Percentiles rank a stretch among this genome's conserved stretches.
These are phyloP conservation scores for Saccharum hybrid DNA, from an alignment of 202 grass and related monocot genomes.

Conservation along the genomic window DNA sequence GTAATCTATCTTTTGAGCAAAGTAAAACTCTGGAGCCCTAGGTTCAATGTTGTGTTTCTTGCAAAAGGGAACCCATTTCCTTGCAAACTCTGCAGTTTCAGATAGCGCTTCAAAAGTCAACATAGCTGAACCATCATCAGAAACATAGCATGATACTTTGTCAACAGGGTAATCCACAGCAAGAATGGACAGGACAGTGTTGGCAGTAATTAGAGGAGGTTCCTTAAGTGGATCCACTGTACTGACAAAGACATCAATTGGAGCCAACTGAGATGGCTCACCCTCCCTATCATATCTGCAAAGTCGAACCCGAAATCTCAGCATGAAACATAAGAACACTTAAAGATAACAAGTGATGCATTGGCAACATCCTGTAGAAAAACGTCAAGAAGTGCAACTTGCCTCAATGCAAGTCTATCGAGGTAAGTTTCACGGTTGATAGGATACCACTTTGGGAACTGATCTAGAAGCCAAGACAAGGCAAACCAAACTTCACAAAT, in stretches of 20 bases:
- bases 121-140: slow-evolving; percentile 98
- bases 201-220: slow-evolving; percentile 85
- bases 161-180: slow-evolving; percentile 91
- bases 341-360: not conserved
- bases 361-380: slow-evolving; percentile 26
- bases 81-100: slow-evolving; percentile 92
- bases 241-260: slow-evolving; percentile 96
- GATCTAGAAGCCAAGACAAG: slow-evolving; percentile 98
- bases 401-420: slow-evolving; percentile 91
- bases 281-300: slow-evolving; percentile 95
- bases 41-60: slow-evolving; percentile 96
- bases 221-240: slow-evolving; percentile 92
- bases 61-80: slow-evolving; percentile 94
- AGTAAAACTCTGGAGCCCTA: slow-evolving; percentile 99
- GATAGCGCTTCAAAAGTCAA: slow-evolving; percentile 86
- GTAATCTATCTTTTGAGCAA: slow-evolving; percentile 99
- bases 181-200: slow-evolving; percentile 96
- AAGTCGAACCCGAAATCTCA: slow-evolving; percentile 28
- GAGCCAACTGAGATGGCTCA: slow-evolving; percentile 86
- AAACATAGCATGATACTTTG: slow-evolving; percentile 94
- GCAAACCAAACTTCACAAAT: slow-evolving; percentile 99
- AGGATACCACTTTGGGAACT: slow-evolving; percentile 99
- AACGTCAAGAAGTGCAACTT: slow-evolving; percentile 26
- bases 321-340: slow-evolving; percentile 11
- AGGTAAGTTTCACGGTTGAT: slow-evolving; percentile 96